Evolutionary conservation across 2,329 filamentous ascomycete genomes (phyloP).

Genomic region (Dendrostoma leiphaemia): DNA sequence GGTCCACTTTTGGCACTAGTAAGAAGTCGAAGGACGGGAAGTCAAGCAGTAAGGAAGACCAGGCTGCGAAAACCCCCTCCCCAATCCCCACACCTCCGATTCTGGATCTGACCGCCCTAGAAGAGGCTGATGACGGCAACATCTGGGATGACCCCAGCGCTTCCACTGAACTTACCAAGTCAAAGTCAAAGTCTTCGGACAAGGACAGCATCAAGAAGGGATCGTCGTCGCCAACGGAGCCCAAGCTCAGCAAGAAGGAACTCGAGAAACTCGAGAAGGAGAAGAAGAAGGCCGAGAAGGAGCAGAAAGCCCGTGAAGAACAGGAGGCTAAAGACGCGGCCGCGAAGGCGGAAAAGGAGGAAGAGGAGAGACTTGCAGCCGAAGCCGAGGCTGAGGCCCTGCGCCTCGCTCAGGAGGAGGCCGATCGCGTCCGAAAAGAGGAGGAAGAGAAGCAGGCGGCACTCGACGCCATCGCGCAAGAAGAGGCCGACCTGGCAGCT

Average conservation of each 20-base stretch:
- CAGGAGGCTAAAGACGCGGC: conserved; percentile 19
- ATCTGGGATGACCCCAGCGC: conserved; percentile 32
- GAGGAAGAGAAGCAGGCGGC: conserved; percentile 17
- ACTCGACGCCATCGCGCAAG: conserved; percentile 15
- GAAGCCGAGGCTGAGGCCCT: conserved; percentile 18
- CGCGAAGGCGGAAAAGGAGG: conserved; percentile 12
- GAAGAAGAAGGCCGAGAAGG: conserved; percentile 25
- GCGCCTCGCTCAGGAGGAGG: conserved; percentile 14
- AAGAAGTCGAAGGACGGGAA: conserved; percentile 44
- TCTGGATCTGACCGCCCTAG: conserved; percentile 44
- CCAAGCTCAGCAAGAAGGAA: conserved; percentile 48
- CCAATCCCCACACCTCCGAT: conserved; percentile 47
- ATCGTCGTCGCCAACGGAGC: conserved; percentile 30
- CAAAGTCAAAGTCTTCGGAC: conserved; percentile 40
- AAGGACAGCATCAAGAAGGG: conserved; percentile 29
- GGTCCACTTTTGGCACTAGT: conserved; percentile 41
- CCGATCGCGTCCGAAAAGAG: conserved; percentile 12
- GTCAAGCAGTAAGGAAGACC: conserved; percentile 31
- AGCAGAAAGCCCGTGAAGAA: conserved; percentile 21
- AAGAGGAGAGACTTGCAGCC: conserved; percentile 17
- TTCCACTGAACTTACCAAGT: conserved; percentile 22
- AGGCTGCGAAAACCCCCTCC: conserved; percentile 40
- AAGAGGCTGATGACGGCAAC: conserved; percentile 34
- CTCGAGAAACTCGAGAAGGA: conserved; percentile 26
- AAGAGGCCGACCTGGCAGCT: conserved; percentile 16